Conservation (phyloP, 768 basidiomycete genomes). For the Phylloporus sp. region DNA sequence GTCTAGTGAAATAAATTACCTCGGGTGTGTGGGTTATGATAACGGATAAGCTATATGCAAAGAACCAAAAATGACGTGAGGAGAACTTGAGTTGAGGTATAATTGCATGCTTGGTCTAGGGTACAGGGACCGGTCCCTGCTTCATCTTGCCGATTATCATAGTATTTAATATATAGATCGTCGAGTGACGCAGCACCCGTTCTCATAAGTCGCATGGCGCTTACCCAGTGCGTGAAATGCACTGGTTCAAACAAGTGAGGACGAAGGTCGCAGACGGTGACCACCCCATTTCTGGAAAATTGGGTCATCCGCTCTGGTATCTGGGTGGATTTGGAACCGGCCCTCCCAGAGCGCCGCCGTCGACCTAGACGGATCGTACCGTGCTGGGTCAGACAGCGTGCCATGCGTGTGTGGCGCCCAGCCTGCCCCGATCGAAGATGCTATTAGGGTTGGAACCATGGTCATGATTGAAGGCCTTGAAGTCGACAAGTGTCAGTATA, state of each 20-base stretch:
- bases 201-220: constrained; percentile 4
- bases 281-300: constrained; percentile 34
- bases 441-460: constrained; percentile 73
- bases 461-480: constrained; percentile 66
- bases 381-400: constrained; percentile 69
- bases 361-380: constrained; percentile 72
- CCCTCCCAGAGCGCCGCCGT: constrained; percentile 84
- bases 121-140: constrained; percentile 11
- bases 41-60: constrained; percentile 23
- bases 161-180: constrained; percentile 10
- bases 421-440: constrained; percentile 67
- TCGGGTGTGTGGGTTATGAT: constrained; percentile 9
- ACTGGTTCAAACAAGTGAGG: constrained; percentile 16
- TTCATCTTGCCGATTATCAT: constrained; percentile 6
- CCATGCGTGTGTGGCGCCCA: constrained; percentile 55
- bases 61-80: not conserved
- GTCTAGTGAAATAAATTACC: constrained; percentile 22
- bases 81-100: not conserved
- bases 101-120: not conserved
- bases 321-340: constrained; percentile 83
- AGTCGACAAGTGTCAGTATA: constrained; percentile 24
- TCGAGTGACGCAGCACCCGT: constrained; percentile 4
- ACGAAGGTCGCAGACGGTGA: constrained; percentile 10
- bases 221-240: not conserved
- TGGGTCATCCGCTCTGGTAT: constrained; percentile 67